phyloP scores from a whole-genome alignment of 2,329 filamentous ascomycete species.

The Sordariomycetes sp. region DNA sequence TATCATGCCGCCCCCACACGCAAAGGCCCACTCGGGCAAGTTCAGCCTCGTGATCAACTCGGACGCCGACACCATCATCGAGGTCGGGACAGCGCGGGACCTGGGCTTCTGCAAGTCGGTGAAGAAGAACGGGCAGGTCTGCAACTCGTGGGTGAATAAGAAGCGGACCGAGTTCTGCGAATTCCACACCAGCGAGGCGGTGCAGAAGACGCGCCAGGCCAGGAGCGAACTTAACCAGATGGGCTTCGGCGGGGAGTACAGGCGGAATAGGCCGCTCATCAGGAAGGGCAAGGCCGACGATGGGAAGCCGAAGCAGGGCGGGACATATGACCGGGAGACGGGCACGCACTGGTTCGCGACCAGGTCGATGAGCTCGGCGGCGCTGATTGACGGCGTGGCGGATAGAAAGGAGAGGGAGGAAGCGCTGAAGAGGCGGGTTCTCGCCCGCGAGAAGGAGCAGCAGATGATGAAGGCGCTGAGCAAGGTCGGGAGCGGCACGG shows the following conservation, averaged over 20 bases:
- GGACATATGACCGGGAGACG: constrained; percentile 2
- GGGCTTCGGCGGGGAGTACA: constrained; percentile 25
- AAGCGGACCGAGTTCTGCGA: constrained; percentile 86
- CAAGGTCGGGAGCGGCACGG: constrained; percentile 49
- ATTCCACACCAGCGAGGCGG: constrained; percentile 73
- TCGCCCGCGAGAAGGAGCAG: constrained; percentile 56
- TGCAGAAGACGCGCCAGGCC: constrained; percentile 51
- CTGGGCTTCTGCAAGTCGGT: constrained; percentile 77
- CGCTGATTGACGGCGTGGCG: constrained; percentile 50
- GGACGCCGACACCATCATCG: constrained; percentile 77
- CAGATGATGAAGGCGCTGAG: constrained; percentile 58
- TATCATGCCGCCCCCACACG: constrained; percentile 75
- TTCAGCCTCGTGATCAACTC: constrained; percentile 81
- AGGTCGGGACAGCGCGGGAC: constrained; percentile 75
- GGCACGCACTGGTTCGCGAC: constrained; percentile 35
- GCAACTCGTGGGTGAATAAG: constrained; percentile 75
- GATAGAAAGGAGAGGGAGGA: constrained; percentile 52
- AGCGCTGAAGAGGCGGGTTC: constrained; percentile 48
- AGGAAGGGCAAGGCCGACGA: constrained; percentile 11
- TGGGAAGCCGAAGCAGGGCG: constrained; percentile 20
- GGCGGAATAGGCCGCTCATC: constrained; percentile 14
- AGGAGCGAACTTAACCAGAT: constrained; percentile 72
- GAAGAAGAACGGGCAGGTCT: constrained; percentile 72
- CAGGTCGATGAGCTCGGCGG: constrained; percentile 38
- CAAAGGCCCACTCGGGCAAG: constrained; percentile 62